These are phyloP conservation scores for Suhomyces kunorum DNA, from an alignment of 1,139 yeast species.

Conservation along the genomic window DNA sequence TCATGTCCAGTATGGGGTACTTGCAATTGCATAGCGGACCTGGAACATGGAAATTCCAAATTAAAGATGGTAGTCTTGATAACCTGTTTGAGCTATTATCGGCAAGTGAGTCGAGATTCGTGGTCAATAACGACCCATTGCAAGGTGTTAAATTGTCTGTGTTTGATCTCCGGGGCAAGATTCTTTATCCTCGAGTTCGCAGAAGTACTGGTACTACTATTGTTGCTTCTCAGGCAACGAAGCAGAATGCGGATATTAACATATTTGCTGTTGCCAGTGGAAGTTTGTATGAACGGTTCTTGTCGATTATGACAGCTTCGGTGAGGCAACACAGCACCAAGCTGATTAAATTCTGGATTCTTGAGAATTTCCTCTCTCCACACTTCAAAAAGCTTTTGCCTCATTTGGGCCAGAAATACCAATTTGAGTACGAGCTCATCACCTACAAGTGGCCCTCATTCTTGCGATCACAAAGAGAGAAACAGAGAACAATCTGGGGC, in stretches of 20 bases:
- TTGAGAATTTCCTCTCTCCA: slow-evolving; percentile 77
- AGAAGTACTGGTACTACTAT: slow-evolving; percentile 25
- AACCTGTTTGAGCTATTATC: slow-evolving; percentile 45
- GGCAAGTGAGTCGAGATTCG: slow-evolving; percentile 31
- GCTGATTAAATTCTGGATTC: slow-evolving; percentile 81
- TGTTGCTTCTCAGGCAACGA: not conserved
- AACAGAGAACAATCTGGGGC: slow-evolving; percentile 83
- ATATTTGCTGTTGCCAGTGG: slow-evolving; percentile 86
- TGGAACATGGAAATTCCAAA: slow-evolving; percentile 58
- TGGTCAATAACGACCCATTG: slow-evolving; percentile 24
- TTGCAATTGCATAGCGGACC: slow-evolving; percentile 71
- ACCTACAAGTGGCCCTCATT: slow-evolving; percentile 92
- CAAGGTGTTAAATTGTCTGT: slow-evolving; percentile 28
- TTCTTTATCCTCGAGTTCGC: slow-evolving; percentile 41
- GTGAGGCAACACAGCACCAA: slow-evolving; percentile 63
- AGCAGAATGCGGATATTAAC: slow-evolving; percentile 62
- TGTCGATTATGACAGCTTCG: slow-evolving; percentile 77
- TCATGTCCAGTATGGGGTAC: slow-evolving; percentile 77
- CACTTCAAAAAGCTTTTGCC: slow-evolving; percentile 65
- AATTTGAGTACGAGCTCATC: slow-evolving; percentile 69
- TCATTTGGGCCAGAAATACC: slow-evolving; percentile 54
- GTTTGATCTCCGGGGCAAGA: slow-evolving; percentile 45
- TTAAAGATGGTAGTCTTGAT: slow-evolving; percentile 44
- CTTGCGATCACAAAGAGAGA: slow-evolving; percentile 75
- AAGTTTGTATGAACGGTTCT: slow-evolving; percentile 68